These are phyloP conservation scores for Termitomyces titanicus DNA, from an alignment of 768 basidiomycete genomes.

Conservation along the genomic window DNA sequence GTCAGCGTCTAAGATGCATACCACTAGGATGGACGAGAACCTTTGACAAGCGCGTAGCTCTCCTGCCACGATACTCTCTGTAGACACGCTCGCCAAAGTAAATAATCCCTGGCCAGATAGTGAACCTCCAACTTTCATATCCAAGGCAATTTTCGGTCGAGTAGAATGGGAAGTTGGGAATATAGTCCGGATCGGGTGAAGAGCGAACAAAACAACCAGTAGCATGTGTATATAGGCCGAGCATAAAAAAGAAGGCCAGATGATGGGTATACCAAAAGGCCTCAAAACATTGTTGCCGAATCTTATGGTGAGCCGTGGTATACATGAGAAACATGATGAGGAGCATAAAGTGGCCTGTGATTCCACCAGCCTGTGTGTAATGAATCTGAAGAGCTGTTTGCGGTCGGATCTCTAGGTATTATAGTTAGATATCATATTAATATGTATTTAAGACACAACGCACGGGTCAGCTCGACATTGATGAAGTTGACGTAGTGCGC, in stretches of 20 bases:
- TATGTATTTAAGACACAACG: conserved; percentile 23
- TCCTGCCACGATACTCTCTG: conserved; percentile 78
- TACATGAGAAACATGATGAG: conserved; percentile 93
- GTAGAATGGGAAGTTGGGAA: conserved; percentile 80
- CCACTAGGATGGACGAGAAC: conserved; percentile 89
- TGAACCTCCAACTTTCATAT: conserved; percentile 88
- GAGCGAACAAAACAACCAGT: conserved; percentile 96
- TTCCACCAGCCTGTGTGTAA: conserved; percentile 85
- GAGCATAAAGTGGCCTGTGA: conserved; percentile 95
- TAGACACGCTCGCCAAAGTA: conserved; percentile 88
- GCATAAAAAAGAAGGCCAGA: conserved; percentile 91
- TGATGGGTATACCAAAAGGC: conserved; percentile 98
- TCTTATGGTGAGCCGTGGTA: conserved; percentile 84
- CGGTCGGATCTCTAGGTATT: conserved; percentile 69
- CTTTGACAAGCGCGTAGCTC: conserved; percentile 75
- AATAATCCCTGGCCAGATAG: conserved; percentile 86
- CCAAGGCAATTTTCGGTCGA: conserved; percentile 84
- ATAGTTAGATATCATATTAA: neutral
- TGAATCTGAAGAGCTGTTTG: conserved; percentile 80
- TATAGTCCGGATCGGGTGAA: conserved; percentile 68
- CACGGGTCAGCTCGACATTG: conserved; percentile 86
- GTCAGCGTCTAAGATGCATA: conserved; percentile 26
- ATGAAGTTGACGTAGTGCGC: conserved; percentile 94
- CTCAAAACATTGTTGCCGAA: conserved; percentile 89
- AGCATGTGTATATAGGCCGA: conserved; percentile 86